phyloP scores from a whole-genome alignment of 176 grass and related monocot genomes.

The Eleusine coracana region DNA sequence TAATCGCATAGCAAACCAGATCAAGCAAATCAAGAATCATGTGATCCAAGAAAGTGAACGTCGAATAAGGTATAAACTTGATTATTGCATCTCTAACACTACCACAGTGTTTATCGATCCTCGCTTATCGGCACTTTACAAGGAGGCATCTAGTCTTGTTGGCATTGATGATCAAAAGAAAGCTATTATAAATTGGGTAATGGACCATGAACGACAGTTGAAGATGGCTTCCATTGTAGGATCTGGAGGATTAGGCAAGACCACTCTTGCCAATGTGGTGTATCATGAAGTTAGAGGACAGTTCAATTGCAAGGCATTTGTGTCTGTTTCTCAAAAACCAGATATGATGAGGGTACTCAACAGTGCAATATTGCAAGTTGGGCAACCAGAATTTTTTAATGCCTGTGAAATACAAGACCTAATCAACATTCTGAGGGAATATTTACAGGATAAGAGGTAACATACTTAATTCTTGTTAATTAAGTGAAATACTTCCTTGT shows the following conservation, averaged over 20 bases:
- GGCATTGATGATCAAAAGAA: background rate
- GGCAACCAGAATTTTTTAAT: rapidly evolving
- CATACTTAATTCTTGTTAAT: too few relatives aligned
- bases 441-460: background rate
- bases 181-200: background rate
- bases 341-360: background rate
- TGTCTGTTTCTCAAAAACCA: conserved; percentile 18
- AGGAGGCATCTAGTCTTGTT: background rate
- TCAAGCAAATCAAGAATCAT: background rate
- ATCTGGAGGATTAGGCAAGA: conserved; percentile 15
- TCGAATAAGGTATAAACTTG: background rate
- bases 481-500: too few relatives aligned
- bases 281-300: background rate
- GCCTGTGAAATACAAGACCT: background rate
- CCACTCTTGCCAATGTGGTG: conserved; percentile 13
- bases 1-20: background rate
- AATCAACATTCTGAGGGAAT: background rate
- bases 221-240: conserved; percentile 7
- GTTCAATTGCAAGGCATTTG: too few relatives aligned
- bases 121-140: background rate
- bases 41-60: background rate
- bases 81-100: background rate
- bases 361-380: background rate
- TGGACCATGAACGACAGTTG: background rate
- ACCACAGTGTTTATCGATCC: background rate